These are phyloP conservation scores for Exophiala alcalophila DNA, from an alignment of 2,329 filamentous ascomycete species.

Conservation along the genomic window DNA sequence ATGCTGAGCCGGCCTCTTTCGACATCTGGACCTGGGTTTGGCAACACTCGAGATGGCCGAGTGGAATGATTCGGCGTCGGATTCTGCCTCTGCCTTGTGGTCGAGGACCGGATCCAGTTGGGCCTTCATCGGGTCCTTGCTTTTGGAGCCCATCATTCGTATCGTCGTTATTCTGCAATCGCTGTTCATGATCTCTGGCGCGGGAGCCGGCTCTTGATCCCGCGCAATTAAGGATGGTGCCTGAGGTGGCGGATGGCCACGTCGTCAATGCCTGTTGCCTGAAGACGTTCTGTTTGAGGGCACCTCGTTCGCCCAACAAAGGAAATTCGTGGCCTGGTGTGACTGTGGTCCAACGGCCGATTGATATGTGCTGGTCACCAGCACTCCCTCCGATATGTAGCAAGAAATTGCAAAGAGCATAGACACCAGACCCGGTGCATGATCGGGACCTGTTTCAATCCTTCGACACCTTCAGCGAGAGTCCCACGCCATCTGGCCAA, in stretches of 20 bases:
- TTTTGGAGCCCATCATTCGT: slow-evolving; percentile 13
- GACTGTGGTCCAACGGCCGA: no score
- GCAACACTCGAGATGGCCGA: slow-evolving; percentile 21
- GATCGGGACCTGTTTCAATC: no score
- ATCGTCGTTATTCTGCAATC: slow-evolving; percentile 13
- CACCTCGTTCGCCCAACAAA: neutral
- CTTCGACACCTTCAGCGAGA: no score
- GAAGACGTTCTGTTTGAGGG: neutral
- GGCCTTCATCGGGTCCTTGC: neutral
- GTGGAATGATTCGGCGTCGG: slow-evolving; percentile 26
- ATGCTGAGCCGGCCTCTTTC: neutral
- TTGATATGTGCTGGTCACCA: no score
- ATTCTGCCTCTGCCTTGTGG: no score
- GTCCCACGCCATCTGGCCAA: no score
- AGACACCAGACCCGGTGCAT: no score
- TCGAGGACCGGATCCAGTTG: no score
- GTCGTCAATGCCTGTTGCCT: neutral
- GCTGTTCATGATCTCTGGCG: slow-evolving; percentile 2
- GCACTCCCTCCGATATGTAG: no score
- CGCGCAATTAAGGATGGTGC: neutral
- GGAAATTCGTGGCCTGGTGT: no score
- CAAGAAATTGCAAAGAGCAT: no score
- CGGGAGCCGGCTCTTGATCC: slow-evolving; percentile 3
- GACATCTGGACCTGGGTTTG: slow-evolving; percentile 1
- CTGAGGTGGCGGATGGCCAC: neutral